Base-by-base conservation (phyloP, 805 yeast species). In the Sugiyamaella smithiae region DNA sequence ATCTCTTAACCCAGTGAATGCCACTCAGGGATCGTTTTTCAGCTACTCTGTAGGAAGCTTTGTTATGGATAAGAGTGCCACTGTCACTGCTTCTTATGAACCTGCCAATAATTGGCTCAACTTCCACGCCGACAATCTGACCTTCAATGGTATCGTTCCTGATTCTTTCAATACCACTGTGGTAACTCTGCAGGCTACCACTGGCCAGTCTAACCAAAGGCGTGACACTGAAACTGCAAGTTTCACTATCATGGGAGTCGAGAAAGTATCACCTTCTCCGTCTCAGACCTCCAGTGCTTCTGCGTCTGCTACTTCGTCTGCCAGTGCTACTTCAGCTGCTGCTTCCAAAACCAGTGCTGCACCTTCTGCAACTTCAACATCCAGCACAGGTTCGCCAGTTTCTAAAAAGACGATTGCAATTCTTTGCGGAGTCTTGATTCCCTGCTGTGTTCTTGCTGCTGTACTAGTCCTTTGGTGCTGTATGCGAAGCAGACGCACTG, bases 351-450 rank as follows among this genome's bases (percentile, higher is more conserved):
- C 71, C 14, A 22, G 64, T 1, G 40, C 67, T 9, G 19, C 69
- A 3, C 35, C 74, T 2, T 46, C 67, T 12, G 43, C 66, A 7
- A 32, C 62, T 8, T 48, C 58, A 11, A 40, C 57, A 14, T 42
- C 54, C 20, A 46, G 61, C 12, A 44, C 57, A 29, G 24, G 40
- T 45, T 46, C 36, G 46, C 52, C 46, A 46, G 41, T 43, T n/a
- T 49, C 63, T 31, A 73, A 70, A 45, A 83, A 77, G 55, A 76
- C 78, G 2, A 71, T 87, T n/a, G 96, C 96, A 0, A 85, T 91
- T 61, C 96, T 90, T 2, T 76, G 90, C 51, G 97, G 97, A 48
- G 90, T 86, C n/a, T 87, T 84, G 1, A 75, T 93, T 41, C 96
- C 96, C 1, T 62, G 76, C 0, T 67, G 79, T 2, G 75, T 75